Conservation (phyloP, 768 basidiomycete genomes). For the Amanita thiersii region DNA sequence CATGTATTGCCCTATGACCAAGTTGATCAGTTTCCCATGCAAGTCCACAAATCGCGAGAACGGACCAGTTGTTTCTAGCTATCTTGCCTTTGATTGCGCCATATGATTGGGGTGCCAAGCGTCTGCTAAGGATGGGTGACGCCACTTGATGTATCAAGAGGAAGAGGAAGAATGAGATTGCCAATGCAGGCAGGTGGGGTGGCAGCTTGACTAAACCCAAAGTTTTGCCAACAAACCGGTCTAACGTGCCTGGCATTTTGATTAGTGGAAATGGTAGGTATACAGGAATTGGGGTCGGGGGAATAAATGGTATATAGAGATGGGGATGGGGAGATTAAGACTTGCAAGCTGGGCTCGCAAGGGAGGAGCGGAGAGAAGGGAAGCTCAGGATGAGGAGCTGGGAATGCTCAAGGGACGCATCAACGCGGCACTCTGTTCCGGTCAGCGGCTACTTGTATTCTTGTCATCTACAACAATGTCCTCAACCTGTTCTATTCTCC, state of each 20-base stretch:
- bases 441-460: too few relatives aligned
- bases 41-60: constrained; percentile 4
- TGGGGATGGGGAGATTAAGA: too few relatives aligned
- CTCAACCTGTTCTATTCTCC: too few relatives aligned
- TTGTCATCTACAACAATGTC: too few relatives aligned
- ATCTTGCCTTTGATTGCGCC: constrained; percentile 28
- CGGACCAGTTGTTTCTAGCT: constrained; percentile 56
- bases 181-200: constrained; percentile 44
- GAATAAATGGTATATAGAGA: not conserved
- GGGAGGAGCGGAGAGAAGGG: not conserved
- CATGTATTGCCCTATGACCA: constrained; percentile 50
- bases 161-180: constrained; percentile 49
- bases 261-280: not conserved
- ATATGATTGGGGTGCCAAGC: constrained; percentile 42
- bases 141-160: constrained; percentile 47
- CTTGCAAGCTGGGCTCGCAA: too few relatives aligned
- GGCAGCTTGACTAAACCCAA: constrained; percentile 49
- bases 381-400: too few relatives aligned
- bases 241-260: constrained; percentile 1
- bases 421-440: too few relatives aligned
- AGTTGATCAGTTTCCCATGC: constrained; percentile 9
- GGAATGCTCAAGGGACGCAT: too few relatives aligned
- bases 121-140: constrained; percentile 43
- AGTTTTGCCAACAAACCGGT: constrained; percentile 12
- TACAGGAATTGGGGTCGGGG: too few relatives aligned